Base-by-base conservation (phyloP, 805 yeast genomes). In the Candida easanensis region DNA sequence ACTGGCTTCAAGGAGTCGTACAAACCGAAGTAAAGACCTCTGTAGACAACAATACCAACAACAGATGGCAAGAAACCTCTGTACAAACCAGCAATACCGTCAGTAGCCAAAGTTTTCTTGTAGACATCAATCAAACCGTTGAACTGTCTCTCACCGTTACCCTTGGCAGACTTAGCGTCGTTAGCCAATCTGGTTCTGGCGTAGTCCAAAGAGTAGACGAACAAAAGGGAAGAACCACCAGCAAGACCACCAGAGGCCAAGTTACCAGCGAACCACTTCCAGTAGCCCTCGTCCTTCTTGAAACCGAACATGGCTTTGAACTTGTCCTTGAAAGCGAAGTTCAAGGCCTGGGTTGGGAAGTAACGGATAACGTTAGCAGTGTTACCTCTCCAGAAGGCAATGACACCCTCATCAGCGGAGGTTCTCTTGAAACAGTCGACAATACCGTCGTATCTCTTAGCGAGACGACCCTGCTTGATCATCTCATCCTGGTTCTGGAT, bases 41-140 rank as follows among this genome's bases (percentile, higher is more conserved):
- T 88, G 96, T 90, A 89, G 69, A 88, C 97, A 77, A 90, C 74
- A 67, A 89, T 90, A 84, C 97, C 97, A 62, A 88, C 79, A 70
- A 90, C 97, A 63, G 97, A 89, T 70, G 97, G 97, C 73, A 90
- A 88, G 89, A 89, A 89, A 80, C 97, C 97, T 83, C 97, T 87
- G 89, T 89, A 89, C 70, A 89, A 80, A 85, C 97, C 97, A 61
- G 96, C 95, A 73, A 89, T 67, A 86, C 97, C 97, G 71, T 90
- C 97, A 61, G 96, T 66, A 66, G 90, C 90, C 66, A 89, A 73
- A 63, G 97, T 89, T 84, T 89, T 87, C 79, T 79, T 87, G 88
- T 89, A 89, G 64, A 89, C 97, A 74, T 89, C 97, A 65, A 89
- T 66, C 73, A 89, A 79, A 81, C 97, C 97, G 77, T 87, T 89